Conservation (phyloP, 176 grass and related monocot species). For the Triticum urartu region DNA sequence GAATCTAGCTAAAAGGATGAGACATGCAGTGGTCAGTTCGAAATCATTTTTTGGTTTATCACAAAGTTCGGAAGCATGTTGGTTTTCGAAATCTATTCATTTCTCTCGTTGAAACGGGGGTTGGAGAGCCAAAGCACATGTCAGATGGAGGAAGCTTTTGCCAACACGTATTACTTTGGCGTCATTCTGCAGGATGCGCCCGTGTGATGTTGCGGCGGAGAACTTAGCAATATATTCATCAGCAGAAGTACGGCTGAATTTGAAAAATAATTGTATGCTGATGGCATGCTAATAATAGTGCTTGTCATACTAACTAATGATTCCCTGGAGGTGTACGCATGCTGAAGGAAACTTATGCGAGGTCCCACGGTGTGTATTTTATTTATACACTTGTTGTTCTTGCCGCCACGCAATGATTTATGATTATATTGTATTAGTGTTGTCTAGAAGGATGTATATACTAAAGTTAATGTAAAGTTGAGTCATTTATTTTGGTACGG, state of each 20-base stretch:
- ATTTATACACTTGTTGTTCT: not conserved
- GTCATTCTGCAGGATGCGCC: not conserved
- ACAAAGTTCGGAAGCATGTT: too few relatives aligned
- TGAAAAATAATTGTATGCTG: not conserved
- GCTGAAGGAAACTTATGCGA: not conserved
- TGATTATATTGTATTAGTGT: not conserved
- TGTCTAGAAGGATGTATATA: constrained; percentile 5
- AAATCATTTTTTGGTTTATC: too few relatives aligned
- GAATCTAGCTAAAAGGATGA: too few relatives aligned
- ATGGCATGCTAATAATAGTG: constrained; percentile 21
- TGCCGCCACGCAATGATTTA: constrained; percentile 11
- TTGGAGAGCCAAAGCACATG: not conserved
- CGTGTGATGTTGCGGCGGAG: not conserved
- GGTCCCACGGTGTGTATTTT: not conserved
- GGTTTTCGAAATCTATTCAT: too few relatives aligned
- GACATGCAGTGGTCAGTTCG: too few relatives aligned
- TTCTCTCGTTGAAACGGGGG: not conserved
- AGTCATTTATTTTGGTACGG: too few relatives aligned
- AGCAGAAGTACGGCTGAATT: not conserved
- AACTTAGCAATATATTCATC: not conserved
- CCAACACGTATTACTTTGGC: constrained; percentile 4
- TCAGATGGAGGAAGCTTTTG: not conserved
- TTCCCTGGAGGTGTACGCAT: not conserved
- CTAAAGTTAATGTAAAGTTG: too few relatives aligned
- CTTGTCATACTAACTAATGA: constrained; percentile 9